Evolutionary conservation across 1,284 basidiomycete species (phyloP).

Genomic region (Porogramme epimiltina): DNA sequence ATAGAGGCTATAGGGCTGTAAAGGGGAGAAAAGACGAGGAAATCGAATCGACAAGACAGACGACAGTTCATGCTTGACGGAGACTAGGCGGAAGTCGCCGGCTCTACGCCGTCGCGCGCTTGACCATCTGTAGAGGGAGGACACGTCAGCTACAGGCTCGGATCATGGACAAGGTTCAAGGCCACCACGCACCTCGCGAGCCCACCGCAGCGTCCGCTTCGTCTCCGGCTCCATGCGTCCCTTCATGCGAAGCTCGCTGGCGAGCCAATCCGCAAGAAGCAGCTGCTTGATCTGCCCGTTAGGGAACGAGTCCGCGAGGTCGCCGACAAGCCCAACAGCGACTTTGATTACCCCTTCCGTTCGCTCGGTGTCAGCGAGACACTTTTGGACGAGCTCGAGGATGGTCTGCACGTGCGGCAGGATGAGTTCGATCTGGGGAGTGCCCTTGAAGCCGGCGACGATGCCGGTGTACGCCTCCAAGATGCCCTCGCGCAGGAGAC

Average conservation of each 20-base stretch:
- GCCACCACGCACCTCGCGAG: constrained; percentile 65
- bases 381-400: constrained; percentile 81
- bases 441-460: constrained; percentile 87
- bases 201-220: constrained; percentile 83
- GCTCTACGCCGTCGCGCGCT: constrained; percentile 31
- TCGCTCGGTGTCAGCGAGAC: constrained; percentile 82
- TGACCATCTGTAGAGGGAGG: constrained; percentile 27
- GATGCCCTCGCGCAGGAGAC: constrained; percentile 90
- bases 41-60: neutral
- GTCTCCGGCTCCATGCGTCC: constrained; percentile 67
- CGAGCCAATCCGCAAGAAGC: constrained; percentile 84
- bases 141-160: constrained; percentile 1
- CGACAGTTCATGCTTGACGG: neutral
- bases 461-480: constrained; percentile 97
- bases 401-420: constrained; percentile 79
- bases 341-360: constrained; percentile 77
- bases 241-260: constrained; percentile 73
- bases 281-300: constrained; percentile 80
- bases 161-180: neutral
- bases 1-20: constrained; percentile 15
- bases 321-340: constrained; percentile 68
- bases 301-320: constrained; percentile 88
- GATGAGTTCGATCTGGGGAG: constrained; percentile 70
- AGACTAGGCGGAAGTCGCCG: neutral
- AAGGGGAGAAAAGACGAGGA: constrained; percentile 2